Evolutionary conservation across 768 basidiomycete species (phyloP), one percentile per base, ranked within the genome.

Genomic region (Mycena filopes): DNA sequence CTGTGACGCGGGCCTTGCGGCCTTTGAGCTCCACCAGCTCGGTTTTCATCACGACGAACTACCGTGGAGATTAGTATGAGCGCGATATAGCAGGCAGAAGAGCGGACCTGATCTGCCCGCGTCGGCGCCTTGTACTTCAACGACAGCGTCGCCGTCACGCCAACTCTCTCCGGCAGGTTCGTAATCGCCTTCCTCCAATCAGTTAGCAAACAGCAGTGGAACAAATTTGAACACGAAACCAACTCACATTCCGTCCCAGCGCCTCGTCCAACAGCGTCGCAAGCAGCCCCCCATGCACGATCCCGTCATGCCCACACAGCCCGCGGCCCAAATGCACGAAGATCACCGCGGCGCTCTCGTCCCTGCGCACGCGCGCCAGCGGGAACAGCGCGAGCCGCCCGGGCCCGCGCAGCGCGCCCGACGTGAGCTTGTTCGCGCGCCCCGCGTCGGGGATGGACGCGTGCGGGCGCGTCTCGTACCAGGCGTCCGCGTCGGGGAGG

Each of bases 301-400:
- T 95, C 0, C 97, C 97, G 77, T 97, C 95, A 67, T 97, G 92
- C 4, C 94, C 96, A 73, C 97, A 99, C 55, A 99, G 66, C 2
- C 90, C 92, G 43, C 92, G 79, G 2, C 97, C 97, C 2, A 98
- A 81, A 71, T 98, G 97, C 2, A 96, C 59, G 63, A 98, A 80
- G 7, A 88, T 81, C 28, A 88, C 73, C 12, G 86, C 86, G 77
- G 95, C 93, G 13, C 82, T 83, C 74, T 95, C 93, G 78, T 98
- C 95, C 59, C 80, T 82, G 71, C 82, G 86, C 20, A 87, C 86
- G 23, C 96, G 85, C 13, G 94, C 86, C 4, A 99, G 73, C 3
- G 96, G 95, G 21, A 84, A 82, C 60, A 97, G 74, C 0, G 95
- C 94, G 3, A 99, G 84, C 75, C 88, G 92, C 3, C 94, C 94